phyloP scores from a whole-genome alignment of 805 yeast species.

The Torulaspora maleeae region DNA sequence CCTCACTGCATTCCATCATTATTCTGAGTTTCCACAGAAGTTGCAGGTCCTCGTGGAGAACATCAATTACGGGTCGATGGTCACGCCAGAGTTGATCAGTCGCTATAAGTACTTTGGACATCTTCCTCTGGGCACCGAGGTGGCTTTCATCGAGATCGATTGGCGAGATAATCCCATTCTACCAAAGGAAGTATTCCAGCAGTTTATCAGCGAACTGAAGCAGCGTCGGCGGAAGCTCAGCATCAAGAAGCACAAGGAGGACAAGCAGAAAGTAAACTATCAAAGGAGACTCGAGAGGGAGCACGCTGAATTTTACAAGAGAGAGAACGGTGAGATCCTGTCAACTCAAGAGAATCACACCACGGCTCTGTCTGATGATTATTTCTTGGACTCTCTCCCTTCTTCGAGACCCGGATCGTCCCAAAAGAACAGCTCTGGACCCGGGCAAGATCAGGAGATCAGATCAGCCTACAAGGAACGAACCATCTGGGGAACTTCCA shows the following conservation, averaged over 20 bases:
- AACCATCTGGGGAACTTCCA: conserved; percentile 74
- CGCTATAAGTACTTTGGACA: conserved; percentile 73
- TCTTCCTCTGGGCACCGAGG: conserved; percentile 77
- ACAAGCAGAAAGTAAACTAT: conserved; percentile 52
- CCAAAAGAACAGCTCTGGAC: conserved; percentile 1
- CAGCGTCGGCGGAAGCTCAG: conserved; percentile 51
- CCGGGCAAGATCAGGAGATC: conserved; percentile 11
- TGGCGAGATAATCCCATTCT: conserved; percentile 54
- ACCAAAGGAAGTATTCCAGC: conserved; percentile 42
- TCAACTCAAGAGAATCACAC: not conserved
- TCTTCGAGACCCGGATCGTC: conserved; percentile 8
- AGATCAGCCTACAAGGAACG: conserved; percentile 36
- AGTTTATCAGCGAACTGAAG: conserved; percentile 51
- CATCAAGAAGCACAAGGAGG: conserved; percentile 53
- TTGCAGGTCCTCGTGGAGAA: conserved; percentile 63
- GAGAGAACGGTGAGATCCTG: conserved; percentile 47
- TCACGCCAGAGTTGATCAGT: conserved; percentile 52
- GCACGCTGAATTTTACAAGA: conserved; percentile 53
- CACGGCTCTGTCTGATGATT: not conserved
- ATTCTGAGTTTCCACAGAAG: conserved; percentile 62
- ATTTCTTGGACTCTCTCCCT: conserved; percentile 7
- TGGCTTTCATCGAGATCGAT: conserved; percentile 80
- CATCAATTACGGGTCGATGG: conserved; percentile 59
- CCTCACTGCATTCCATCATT: conserved; percentile 55
- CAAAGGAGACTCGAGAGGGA: conserved; percentile 54